phyloP scores from a whole-genome alignment of 2,329 filamentous ascomycete species.

The Penicillium sp. region DNA sequence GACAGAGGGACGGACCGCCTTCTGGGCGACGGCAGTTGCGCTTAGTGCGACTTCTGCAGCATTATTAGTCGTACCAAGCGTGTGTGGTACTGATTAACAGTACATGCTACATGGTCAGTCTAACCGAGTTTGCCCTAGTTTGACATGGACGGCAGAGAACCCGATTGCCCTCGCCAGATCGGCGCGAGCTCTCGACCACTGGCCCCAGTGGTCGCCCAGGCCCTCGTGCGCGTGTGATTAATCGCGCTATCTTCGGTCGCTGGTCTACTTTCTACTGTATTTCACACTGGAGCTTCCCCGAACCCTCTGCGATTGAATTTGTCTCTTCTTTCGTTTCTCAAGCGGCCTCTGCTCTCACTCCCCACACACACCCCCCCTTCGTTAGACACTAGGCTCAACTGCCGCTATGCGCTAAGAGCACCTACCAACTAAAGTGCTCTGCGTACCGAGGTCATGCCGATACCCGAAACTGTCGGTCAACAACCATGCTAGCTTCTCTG shows the following conservation, averaged over 20 bases:
- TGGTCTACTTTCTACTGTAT: neutral
- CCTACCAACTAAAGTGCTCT: constrained; percentile 9
- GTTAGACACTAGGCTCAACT: neutral
- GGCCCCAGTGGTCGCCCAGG: neutral
- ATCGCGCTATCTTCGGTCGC: constrained; percentile 6
- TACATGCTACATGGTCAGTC: no score
- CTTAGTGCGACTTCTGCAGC: neutral
- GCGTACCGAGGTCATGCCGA: constrained; percentile 12
- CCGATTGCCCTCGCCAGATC: constrained; percentile 12
- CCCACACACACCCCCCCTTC: neutral
- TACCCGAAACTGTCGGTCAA: constrained; percentile 5
- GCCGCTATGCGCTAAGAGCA: constrained; percentile 5
- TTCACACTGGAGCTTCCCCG: neutral
- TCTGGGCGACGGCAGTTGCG: neutral
- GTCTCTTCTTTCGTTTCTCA: neutral
- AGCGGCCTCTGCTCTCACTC: neutral
- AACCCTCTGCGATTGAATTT: neutral
- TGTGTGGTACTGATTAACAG: no score
- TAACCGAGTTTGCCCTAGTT: neutral
- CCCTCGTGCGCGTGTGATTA: constrained; percentile 4
- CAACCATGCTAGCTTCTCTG: constrained; percentile 29
- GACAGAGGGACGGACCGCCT: neutral
- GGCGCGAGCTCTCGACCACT: constrained; percentile 4
- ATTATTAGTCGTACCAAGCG: no score
- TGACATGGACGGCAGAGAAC: neutral